Evolutionary conservation across 257 asterid genomes (phyloP).

Genomic region (Solanum clarkiae): DNA sequence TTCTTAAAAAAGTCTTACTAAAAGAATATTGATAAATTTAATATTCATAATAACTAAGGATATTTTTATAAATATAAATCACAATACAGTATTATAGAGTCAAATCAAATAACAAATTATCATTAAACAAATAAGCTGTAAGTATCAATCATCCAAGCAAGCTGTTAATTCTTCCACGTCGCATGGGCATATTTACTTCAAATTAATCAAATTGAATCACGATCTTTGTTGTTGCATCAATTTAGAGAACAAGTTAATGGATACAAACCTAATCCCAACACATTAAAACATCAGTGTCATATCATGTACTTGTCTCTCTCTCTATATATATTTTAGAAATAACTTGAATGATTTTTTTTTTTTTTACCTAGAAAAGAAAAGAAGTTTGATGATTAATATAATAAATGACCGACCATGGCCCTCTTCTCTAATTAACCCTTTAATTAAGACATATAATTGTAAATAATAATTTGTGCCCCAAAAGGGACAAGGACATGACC

Average conservation of each 20-base stretch:
- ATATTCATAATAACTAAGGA: no score
- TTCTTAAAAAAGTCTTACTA: no score
- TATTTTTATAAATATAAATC: no score
- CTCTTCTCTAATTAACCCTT: neutral
- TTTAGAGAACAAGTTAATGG: neutral
- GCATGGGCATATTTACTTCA: neutral
- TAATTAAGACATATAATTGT: slow-evolving; percentile 6
- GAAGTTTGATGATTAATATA: slow-evolving; percentile 9
- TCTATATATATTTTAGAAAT: no score
- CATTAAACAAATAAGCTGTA: no score
- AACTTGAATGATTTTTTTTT: no score
- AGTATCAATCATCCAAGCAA: no score
- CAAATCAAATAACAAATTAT: no score
- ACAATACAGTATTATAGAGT: no score
- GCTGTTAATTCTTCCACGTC: neutral
- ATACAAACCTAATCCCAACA: neutral
- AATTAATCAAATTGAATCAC: neutral
- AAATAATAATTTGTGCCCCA: neutral
- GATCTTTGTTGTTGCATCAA: neutral
- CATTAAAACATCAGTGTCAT: neutral
- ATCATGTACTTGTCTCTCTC: no score
- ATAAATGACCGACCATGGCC: slow-evolving; percentile 39
- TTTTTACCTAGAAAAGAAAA: no score
- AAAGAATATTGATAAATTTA: no score
- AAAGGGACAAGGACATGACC: slow-evolving; percentile 9